Evolutionary conservation across 2,329 filamentous ascomycete genomes (phyloP), one percentile per base, ranked within the genome.

Genomic region (Fusarium sp.): DNA sequence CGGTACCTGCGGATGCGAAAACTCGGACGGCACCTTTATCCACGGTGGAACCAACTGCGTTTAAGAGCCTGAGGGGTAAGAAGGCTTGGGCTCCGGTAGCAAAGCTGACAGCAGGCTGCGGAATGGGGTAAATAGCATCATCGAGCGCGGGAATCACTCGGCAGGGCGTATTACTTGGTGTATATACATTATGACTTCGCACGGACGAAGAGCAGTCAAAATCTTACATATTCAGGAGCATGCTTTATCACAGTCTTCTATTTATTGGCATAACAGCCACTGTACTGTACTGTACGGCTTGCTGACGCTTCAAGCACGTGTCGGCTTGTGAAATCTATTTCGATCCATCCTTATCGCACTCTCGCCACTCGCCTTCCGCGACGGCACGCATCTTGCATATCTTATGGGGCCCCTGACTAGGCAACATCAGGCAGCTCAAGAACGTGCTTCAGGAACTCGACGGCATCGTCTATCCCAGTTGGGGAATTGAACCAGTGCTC

Each of bases 401-500:
- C 20, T 35, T 18, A 13, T 4, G 20, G 18, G 20, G 8, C 16
- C 36, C 27, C 56, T 38, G 33, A 58, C 54, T 36, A 38, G 52
- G 52, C 29, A 56, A 36, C 20, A 14, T 27, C 22, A 40, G 25
- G 13, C 36, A 45, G 31, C 56, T 45, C 20, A 35, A 67, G 50
- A 14, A 45, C 45, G 6, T 27, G 52, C 14, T 29, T 66, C 31
- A 85, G 58, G 68, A 84, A 85, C 5, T 70, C 69, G 10, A 81
- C 78, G 0, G 80, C 81, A 69, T 87, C 85, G 65, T 86, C 84
- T 31, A 86, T 80, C 0, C 86, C 86, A 2, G 75, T 61, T 0
- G 84, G 85, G 22, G 82, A 81, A 66, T 87, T 83, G 38, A 87
- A 80, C 84, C 85, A 86, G 67, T 87, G 84, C 0, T 81, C 83